Evolutionary conservation across 441 rosid species (phyloP).

Genomic region (Omphalea diandra): DNA sequence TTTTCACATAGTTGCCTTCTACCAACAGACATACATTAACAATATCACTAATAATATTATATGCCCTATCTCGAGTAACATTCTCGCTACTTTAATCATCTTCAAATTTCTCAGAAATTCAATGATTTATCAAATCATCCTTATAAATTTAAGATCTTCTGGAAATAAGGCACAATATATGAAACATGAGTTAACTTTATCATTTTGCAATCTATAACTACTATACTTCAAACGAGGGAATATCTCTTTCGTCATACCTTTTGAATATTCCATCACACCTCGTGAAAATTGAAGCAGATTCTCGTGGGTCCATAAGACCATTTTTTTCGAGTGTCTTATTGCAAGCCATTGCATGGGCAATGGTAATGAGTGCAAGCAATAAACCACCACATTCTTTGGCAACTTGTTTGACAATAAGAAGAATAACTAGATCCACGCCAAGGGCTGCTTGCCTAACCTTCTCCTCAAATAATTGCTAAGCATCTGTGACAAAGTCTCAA

Average conservation of each 20-base stretch:
- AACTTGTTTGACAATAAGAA: neutral
- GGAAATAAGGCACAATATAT: constrained; percentile 22
- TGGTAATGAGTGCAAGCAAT: constrained; percentile 28
- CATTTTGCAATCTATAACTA: constrained; percentile 20
- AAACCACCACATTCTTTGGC: constrained; percentile 23
- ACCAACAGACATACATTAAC: constrained; percentile 13
- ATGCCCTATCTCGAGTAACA: neutral
- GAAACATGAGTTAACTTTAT: neutral
- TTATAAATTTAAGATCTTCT: neutral
- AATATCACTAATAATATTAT: neutral
- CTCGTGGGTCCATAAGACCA: constrained; percentile 24
- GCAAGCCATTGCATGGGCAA: constrained; percentile 34
- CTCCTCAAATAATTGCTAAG: constrained; percentile 17
- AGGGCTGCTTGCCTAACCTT: constrained; percentile 4
- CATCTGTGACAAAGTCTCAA: constrained; percentile 32
- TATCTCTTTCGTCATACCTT: constrained; percentile 19
- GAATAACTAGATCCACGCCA: constrained; percentile 10
- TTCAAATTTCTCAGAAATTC: constrained; percentile 25
- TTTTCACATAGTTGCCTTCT: neutral
- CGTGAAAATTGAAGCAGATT: constrained; percentile 7
- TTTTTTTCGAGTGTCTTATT: constrained; percentile 25
- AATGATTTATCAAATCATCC: constrained; percentile 16
- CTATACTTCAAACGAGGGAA: constrained; percentile 28
- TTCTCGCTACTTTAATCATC: neutral
- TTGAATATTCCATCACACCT: no score